Conservation (phyloP, 2,329 filamentous ascomycete species). For the Ascocoryne sarcoides region DNA sequence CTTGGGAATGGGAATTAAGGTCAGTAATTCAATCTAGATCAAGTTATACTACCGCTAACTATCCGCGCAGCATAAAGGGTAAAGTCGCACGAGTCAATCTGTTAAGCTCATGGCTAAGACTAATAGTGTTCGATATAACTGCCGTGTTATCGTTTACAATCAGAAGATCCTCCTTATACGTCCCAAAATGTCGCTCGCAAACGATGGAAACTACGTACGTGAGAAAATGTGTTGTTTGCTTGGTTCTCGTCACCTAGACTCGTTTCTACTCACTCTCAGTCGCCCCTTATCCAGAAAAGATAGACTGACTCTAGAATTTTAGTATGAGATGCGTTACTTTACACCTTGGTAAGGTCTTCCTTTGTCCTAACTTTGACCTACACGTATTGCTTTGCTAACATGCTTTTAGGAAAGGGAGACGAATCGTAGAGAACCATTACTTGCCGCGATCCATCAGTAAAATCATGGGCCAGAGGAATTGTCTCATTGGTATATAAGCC, state of each 20-base stretch:
- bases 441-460: slow-evolving; percentile 48
- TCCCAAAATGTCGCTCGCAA: slow-evolving; percentile 63
- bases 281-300: too few species aligned
- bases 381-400: too few species aligned
- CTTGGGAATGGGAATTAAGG: slow-evolving; percentile 38
- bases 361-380: too few species aligned
- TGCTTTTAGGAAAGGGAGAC: slow-evolving; percentile 4
- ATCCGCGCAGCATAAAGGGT: too few species aligned
- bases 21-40: too few species aligned
- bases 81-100: too few species aligned
- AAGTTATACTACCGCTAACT: too few species aligned
- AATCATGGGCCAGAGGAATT: slow-evolving; percentile 40
- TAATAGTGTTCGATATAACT: slow-evolving; percentile 48
- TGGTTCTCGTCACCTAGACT: too few species aligned
- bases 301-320: too few species aligned
- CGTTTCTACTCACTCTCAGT: too few species aligned
- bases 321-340: slow-evolving; percentile 36
- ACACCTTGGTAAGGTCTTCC: slow-evolving; percentile 7
- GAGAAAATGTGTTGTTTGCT: too few species aligned
- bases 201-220: slow-evolving; percentile 61
- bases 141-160: slow-evolving; percentile 55
- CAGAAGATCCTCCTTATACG: slow-evolving; percentile 54
- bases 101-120: too few species aligned
- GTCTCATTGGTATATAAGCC: slow-evolving; percentile 50
- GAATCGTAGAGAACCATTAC: slow-evolving; percentile 53